phyloP scores from a whole-genome alignment of 2,329 filamentous ascomycete species.

The Aspergillus unguis region DNA sequence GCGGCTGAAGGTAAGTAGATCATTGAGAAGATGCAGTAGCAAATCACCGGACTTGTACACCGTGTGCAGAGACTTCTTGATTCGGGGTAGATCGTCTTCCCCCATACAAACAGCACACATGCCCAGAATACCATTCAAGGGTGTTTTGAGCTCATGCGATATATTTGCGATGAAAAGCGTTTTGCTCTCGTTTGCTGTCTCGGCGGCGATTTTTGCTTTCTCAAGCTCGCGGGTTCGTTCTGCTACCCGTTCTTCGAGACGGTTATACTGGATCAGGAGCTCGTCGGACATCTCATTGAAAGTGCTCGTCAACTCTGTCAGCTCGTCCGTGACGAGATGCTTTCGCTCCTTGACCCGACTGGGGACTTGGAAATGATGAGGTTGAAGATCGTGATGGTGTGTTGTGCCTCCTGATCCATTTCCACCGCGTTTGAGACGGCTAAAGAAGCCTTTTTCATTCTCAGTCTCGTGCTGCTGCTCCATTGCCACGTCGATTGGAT shows the following conservation, averaged over 20 bases:
- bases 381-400: neutral
- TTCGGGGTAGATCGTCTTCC: constrained; percentile 71
- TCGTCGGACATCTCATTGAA: constrained; percentile 96
- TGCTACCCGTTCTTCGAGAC: constrained; percentile 77
- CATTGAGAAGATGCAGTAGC: constrained; percentile 79
- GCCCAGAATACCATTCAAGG: constrained; percentile 85
- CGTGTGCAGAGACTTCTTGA: constrained; percentile 80
- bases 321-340: constrained; percentile 75
- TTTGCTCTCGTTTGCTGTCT: constrained; percentile 94
- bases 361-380: constrained; percentile 69
- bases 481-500: neutral
- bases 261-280: constrained; percentile 78
- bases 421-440: constrained; percentile 13
- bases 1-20: constrained; percentile 88
- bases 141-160: constrained; percentile 75
- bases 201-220: constrained; percentile 84
- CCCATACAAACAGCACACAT: constrained; percentile 94
- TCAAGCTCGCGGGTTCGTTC: constrained; percentile 81
- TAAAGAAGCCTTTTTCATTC: neutral
- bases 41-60: constrained; percentile 87
- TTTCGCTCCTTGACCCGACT: constrained; percentile 73
- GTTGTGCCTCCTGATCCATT: constrained; percentile 13
- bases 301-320: constrained; percentile 75
- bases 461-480: constrained; percentile 13
- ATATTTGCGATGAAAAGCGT: constrained; percentile 97